Evolutionary conservation across 306 rosid genomes (phyloP).

Genomic region (Cicer arietinum): DNA sequence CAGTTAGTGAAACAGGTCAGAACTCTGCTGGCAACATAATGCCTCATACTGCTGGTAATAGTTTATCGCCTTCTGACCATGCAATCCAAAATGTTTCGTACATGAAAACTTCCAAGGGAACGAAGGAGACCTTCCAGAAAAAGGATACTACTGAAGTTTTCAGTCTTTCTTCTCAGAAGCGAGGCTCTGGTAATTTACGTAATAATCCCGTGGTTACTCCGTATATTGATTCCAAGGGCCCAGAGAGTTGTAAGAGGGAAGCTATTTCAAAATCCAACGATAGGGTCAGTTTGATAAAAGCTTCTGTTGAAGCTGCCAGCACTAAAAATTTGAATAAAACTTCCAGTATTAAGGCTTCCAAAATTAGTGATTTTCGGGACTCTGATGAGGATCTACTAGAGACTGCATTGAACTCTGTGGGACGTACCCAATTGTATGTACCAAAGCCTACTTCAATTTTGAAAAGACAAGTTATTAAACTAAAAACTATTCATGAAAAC

Average conservation of each 20-base stretch:
- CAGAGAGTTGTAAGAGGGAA: constrained; percentile 53
- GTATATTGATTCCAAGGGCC: constrained; percentile 48
- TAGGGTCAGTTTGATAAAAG: constrained; percentile 49
- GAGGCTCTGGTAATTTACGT: constrained; percentile 45
- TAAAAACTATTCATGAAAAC: constrained; percentile 63
- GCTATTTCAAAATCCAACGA: constrained; percentile 49
- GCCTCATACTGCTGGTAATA: constrained; percentile 48
- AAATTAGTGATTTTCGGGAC: constrained; percentile 50
- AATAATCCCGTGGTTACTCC: constrained; percentile 48
- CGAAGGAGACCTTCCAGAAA: constrained; percentile 46
- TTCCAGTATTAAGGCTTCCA: constrained; percentile 47
- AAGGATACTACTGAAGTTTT: constrained; percentile 49
- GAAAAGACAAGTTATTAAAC: constrained; percentile 89
- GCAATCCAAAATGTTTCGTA: constrained; percentile 48
- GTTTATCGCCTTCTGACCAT: constrained; percentile 46
- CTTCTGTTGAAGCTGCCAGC: constrained; percentile 49
- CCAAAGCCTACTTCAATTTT: constrained; percentile 64
- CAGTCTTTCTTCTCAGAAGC: constrained; percentile 50
- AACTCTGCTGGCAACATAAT: constrained; percentile 48
- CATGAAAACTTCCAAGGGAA: constrained; percentile 50
- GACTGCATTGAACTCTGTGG: constrained; percentile 64
- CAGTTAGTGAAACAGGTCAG: constrained; percentile 50
- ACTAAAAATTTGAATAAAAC: constrained; percentile 48
- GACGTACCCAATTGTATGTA: constrained; percentile 55
- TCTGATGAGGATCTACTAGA: constrained; percentile 63